Evolutionary conservation across 2,329 filamentous ascomycete genomes (phyloP).

Genomic region (Periconia digitata): DNA sequence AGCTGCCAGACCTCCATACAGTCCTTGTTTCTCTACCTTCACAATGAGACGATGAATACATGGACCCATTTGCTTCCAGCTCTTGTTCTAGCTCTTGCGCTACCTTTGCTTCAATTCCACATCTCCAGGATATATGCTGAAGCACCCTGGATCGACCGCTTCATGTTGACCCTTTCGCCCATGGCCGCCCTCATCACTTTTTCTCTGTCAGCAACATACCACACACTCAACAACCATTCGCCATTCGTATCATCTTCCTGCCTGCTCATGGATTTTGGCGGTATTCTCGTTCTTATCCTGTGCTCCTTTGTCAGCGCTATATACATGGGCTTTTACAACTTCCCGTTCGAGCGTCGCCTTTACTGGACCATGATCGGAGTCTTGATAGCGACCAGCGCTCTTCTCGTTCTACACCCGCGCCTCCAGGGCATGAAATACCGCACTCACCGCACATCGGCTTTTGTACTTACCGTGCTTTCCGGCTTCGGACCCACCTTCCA

Average conservation of each 20-base stretch:
- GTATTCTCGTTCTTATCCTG: conserved; percentile 85
- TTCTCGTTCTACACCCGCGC: conserved; percentile 38
- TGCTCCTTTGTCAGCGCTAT: conserved; percentile 84
- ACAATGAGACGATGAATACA: conserved; percentile 70
- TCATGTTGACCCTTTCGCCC: conserved; percentile 36
- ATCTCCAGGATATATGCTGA: conserved; percentile 19
- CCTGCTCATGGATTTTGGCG: conserved; percentile 89
- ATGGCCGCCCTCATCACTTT: conserved; percentile 42
- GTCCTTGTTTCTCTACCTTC: conserved; percentile 58
- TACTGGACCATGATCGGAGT: conserved; percentile 47
- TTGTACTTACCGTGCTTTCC: conserved; percentile 20
- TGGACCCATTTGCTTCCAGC: conserved; percentile 63
- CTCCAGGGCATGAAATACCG: conserved; percentile 30
- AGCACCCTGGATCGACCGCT: conserved; percentile 27
- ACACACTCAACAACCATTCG: conserved; percentile 84
- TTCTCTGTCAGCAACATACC: conserved; percentile 63
- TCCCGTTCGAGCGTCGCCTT: conserved; percentile 29
- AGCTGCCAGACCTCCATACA: conserved; percentile 60
- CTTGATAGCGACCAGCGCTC: conserved; percentile 30
- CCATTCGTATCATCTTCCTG: conserved; percentile 72
- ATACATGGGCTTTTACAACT: conserved; percentile 53
- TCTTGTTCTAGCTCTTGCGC: conserved; percentile 16
- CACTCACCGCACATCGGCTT: conserved; percentile 19
- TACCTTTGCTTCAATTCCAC: conserved; percentile 22
- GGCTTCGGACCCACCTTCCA: conserved; percentile 22